Percentiles rank a stretch among this genome's conserved stretches.
phyloP scores from a whole-genome alignment of 2,329 filamentous ascomycete genomes.

The Juglanconis oblonga region DNA sequence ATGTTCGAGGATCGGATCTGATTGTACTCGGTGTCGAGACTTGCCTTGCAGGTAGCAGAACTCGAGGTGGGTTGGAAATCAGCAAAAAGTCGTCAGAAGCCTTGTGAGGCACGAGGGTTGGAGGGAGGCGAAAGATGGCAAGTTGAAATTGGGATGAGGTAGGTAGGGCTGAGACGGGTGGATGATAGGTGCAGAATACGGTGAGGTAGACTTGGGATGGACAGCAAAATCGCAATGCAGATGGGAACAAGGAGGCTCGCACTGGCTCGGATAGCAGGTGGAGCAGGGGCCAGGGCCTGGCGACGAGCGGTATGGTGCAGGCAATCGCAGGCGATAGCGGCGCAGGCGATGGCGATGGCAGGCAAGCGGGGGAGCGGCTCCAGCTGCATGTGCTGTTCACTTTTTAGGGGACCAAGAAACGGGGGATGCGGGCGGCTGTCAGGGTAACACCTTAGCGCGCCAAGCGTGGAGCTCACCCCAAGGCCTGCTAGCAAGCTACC shows the following conservation, averaged over 20 bases:
- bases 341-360: background rate
- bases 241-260: background rate
- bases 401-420: no score
- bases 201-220: conserved; percentile 2
- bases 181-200: background rate
- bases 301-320: background rate
- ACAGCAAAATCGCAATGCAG: conserved; percentile 7
- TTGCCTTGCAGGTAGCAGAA: background rate
- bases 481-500: no score
- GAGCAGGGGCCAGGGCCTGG: conserved; percentile 3
- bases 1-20: background rate
- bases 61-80: background rate
- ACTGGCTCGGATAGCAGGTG: background rate
- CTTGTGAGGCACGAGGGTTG: conserved; percentile 10
- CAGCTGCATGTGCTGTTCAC: no score
- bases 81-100: conserved; percentile 6
- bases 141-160: conserved; percentile 21
- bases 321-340: background rate
- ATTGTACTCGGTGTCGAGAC: background rate
- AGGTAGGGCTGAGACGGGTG: conserved; percentile 24
- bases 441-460: no score
- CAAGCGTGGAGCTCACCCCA: no score
- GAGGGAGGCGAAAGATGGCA: conserved; percentile 14
- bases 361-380: background rate
- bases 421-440: no score